A percentile compares a stretch with the other conserved stretches of the same genome.
These are phyloP conservation scores for Penicillium daleae DNA, from an alignment of 495 filamentous ascomycete species.

Conservation along the genomic window DNA sequence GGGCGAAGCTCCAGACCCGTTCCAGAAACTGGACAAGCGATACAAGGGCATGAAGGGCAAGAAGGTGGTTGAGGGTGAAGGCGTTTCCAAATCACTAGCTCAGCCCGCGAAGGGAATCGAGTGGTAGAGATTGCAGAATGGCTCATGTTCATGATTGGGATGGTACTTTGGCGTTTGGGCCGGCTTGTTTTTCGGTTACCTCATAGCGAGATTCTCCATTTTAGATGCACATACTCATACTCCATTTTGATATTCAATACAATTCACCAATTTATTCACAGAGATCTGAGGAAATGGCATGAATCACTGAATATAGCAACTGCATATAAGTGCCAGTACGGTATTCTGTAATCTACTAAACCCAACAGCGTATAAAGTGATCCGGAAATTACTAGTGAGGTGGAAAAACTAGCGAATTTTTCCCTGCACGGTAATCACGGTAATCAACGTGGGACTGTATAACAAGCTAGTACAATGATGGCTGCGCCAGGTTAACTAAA, in stretches of 20 bases:
- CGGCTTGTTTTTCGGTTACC: background rate
- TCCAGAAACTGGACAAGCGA: slow-evolving; percentile 71
- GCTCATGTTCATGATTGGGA: background rate
- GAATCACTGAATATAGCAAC: background rate
- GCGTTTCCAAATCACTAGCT: slow-evolving; percentile 43
- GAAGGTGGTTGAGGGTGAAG: slow-evolving; percentile 56
- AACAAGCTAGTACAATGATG: background rate
- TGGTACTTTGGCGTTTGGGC: background rate
- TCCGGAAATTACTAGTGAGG: background rate
- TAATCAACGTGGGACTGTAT: background rate
- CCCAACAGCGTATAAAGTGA: background rate
- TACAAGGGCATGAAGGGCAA: slow-evolving; percentile 60
- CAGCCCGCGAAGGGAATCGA: slow-evolving; percentile 62
- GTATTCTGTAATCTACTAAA: background rate
- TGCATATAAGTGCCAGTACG: background rate
- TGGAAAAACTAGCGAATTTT: background rate
- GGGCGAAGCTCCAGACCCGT: slow-evolving; percentile 65
- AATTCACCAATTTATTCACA: background rate
- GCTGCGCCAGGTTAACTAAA: too few relatives aligned
- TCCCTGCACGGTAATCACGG: too few relatives aligned
- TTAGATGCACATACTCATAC: too few relatives aligned
- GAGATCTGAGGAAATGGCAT: background rate
- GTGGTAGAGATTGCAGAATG: slow-evolving; percentile 53
- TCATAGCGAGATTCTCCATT: background rate
- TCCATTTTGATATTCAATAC: background rate